A percentile compares a stretch with the other conserved stretches of the same genome.
Evolutionary conservation across 2,329 filamentous ascomycete species (phyloP).

Genomic region (Aphanoascus verrucosus): DNA sequence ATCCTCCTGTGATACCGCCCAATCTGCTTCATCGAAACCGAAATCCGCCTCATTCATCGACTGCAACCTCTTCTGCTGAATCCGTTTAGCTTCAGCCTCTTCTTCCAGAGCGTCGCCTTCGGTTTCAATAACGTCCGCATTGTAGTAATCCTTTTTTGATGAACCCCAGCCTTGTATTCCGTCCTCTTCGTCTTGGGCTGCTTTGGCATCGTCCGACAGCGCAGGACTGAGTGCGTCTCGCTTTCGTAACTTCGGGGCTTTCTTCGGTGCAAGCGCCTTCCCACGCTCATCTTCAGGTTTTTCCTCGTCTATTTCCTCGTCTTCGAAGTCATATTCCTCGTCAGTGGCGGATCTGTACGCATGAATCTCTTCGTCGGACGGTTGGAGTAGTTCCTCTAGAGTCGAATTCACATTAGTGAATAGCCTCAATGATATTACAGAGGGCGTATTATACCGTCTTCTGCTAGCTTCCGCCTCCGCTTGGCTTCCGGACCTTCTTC

Average conservation of each 20-base stretch:
- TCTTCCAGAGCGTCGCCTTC: slow-evolving; percentile 74
- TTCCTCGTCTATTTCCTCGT: slow-evolving; percentile 28
- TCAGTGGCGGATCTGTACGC: slow-evolving; percentile 38
- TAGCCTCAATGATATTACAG: background rate
- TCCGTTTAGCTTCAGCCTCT: slow-evolving; percentile 74
- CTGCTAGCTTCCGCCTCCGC: slow-evolving; percentile 57
- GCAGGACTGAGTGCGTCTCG: slow-evolving; percentile 18
- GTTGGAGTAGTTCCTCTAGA: slow-evolving; percentile 47
- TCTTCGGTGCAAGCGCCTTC: slow-evolving; percentile 16
- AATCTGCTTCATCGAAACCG: slow-evolving; percentile 81
- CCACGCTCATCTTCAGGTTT: slow-evolving; percentile 23
- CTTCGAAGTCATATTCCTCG: slow-evolving; percentile 37
- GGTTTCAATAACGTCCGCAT: slow-evolving; percentile 65
- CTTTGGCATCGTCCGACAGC: slow-evolving; percentile 27
- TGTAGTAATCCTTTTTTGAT: slow-evolving; percentile 83
- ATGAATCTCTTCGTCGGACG: slow-evolving; percentile 54
- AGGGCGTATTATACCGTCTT: slow-evolving; percentile 43
- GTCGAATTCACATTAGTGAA: slow-evolving; percentile 16
- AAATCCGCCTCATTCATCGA: slow-evolving; percentile 89
- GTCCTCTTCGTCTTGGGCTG: slow-evolving; percentile 46
- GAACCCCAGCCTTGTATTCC: slow-evolving; percentile 69
- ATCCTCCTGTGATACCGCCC: slow-evolving; percentile 50
- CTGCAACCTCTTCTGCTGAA: slow-evolving; percentile 84
- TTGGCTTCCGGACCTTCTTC: slow-evolving; percentile 73
- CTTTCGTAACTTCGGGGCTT: slow-evolving; percentile 17